Base-by-base conservation (phyloP, 441 rosid species). In the Populus trichocarpa region DNA sequence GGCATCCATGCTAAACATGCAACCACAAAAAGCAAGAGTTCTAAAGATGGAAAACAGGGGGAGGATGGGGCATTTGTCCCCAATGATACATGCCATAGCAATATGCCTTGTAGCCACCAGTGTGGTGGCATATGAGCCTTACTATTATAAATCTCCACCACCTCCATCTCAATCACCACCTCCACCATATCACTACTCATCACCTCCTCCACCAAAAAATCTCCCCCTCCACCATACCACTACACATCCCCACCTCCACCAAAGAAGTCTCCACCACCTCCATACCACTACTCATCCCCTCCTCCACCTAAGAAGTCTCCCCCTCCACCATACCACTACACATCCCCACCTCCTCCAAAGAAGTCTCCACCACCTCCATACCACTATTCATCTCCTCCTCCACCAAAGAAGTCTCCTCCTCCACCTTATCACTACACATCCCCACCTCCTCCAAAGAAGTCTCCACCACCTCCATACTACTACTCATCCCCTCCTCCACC, bases 251-350 rank as follows among this genome's bases (percentile, higher is more conserved):
- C 40, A 36, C 40, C 11, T 36, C 13, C 13, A 0, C 42, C 42
- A 0, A 38, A 38, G 42, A 10, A 38, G 1, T 38, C 42, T 0
- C 42, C 13, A 0, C 13, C 42, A 0, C 13, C 13, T 0, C 42
- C 42, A 0, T 38, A 38, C 1, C 4, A 10, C 42, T 38, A 38
- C 42, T 0, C 13, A 10, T 38, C 42, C 4, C 42, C 42, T 0
- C 42, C 42, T 2, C 42, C 42, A 0, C 42, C 42, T 0, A 38
- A 38, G 12, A 36, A 36, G 3, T 36, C 10, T 0, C 40, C 40
- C 0, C 40, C 10, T 0, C 11, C 40, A 0, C 2, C 40, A 8
- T 36, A 36, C 2, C 40, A 36, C 11, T 36, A 36, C 3, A 0
- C 10, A 36, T 8, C 40, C 0, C 40, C 40, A 0, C 11, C 40